Percentiles rank a stretch among this genome's conserved stretches.
phyloP scores from a whole-genome alignment of 257 asterid species.

The Lavandula angustifolia region DNA sequence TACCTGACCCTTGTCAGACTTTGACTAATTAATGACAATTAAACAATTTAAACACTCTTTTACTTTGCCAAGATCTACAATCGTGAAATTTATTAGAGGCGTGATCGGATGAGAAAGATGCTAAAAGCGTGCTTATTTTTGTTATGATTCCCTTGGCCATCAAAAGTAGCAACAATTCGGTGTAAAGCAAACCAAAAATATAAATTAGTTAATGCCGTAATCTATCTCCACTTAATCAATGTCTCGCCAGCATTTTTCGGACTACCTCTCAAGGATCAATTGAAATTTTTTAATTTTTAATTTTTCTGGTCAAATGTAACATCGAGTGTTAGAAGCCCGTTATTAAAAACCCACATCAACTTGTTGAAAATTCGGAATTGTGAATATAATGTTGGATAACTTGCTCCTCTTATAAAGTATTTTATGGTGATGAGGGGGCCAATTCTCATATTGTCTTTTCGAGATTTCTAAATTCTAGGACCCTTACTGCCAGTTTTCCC shows the following conservation, averaged over 20 bases:
- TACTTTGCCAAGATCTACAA: conserved; percentile 17
- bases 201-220: not conserved
- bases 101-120: not conserved
- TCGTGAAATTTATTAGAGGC: not conserved
- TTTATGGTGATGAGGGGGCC: too few relatives aligned
- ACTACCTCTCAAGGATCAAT: not conserved
- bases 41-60: not conserved
- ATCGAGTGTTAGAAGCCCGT: too few relatives aligned
- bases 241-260: conserved; percentile 39
- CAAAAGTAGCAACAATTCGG: conserved; percentile 55
- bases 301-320: too few relatives aligned
- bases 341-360: too few relatives aligned
- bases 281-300: too few relatives aligned
- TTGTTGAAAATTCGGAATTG: too few relatives aligned
- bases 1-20: not conserved
- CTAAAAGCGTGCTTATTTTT: conserved; percentile 54
- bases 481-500: too few relatives aligned
- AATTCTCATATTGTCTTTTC: too few relatives aligned
- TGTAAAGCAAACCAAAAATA: conserved; percentile 41
- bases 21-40: conserved; percentile 10
- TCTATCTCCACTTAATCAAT: conserved; percentile 7
- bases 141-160: conserved; percentile 44
- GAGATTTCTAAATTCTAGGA: too few relatives aligned
- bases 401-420: too few relatives aligned
- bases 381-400: too few relatives aligned